Conservation (phyloP, 208 protist genomes). For the Leishmania aethiopica region DNA sequence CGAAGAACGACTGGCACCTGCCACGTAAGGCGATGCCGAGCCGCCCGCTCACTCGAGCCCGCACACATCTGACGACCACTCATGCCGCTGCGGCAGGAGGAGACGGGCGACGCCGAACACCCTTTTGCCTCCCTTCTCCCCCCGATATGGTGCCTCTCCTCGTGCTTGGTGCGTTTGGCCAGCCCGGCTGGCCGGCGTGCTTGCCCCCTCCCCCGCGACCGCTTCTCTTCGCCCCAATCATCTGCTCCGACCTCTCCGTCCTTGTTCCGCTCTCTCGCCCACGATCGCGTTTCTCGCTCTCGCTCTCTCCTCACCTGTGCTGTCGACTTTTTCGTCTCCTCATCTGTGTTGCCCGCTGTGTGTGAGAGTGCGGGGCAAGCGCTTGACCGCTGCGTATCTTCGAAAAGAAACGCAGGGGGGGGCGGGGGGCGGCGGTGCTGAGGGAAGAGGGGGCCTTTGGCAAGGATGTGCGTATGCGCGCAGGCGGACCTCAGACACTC, state of each 20-base stretch:
- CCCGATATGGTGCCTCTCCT: not conserved
- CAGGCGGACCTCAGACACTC: not conserved
- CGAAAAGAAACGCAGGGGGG: not conserved
- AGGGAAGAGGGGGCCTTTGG: not conserved
- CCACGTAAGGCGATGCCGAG: not conserved
- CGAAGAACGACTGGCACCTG: not conserved
- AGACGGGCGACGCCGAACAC: not conserved
- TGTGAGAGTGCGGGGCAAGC: no score
- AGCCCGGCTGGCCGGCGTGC: no score
- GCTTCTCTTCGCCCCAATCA: not conserved
- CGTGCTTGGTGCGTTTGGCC: not conserved
- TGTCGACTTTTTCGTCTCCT: not conserved
- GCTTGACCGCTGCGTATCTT: not conserved
- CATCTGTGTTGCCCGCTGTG: not conserved
- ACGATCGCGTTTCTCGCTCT: not conserved
- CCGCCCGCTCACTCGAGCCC: not conserved
- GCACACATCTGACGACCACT: not conserved
- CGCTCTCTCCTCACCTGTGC: not conserved
- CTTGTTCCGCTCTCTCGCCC: not conserved
- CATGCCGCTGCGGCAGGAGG: not conserved
- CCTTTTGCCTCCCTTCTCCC: not conserved
- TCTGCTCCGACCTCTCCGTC: not conserved
- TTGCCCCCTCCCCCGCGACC: no score
- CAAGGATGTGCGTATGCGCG: no score
- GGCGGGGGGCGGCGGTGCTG: no score